Evolutionary conservation across 2,329 filamentous ascomycete genomes (phyloP), one percentile per base, ranked within the genome.

Genomic region (Hyphodiscus sp.): DNA sequence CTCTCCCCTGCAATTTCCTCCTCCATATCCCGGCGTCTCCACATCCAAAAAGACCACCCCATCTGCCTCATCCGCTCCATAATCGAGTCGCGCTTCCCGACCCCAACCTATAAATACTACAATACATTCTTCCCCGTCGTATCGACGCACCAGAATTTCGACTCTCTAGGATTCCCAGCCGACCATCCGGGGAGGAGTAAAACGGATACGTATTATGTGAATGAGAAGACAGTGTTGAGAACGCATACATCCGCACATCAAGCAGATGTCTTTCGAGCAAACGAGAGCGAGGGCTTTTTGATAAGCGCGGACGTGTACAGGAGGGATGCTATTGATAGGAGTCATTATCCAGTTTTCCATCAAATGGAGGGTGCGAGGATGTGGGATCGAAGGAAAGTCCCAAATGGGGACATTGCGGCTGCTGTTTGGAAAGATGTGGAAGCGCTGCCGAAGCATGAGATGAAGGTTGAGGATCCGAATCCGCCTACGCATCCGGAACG

Each of bases 221-320:
- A 96, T 72, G 76, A 85, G 61, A 73, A 82, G 49, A 95, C 88
- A 0, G 84, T 99, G 1, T 75, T 99, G 43, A 82, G 94, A 53
- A 99, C 94, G 0, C 94, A 99, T 70, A 97, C 92, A 2, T 94
- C 89, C 61, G 94, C 94, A 0, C 94, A 99, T 68, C 90, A 99
- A 70, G 82, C 88, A 63, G 83, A 94, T 67, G 78, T 87, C 55
- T 89, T 97, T 77, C 77, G 85, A 61, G 76, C 80, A 55, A 83
- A 91, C 71, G 72, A 80, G 51, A 87, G 80, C 63, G 79, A 84
- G 41, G 94, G 92, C 2, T 99, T 91, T 68, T 86, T 95, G 33
- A 88, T 99, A 68, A 87, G 87, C 55, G 94, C 92, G 20, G 94
- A 99, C 69, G 94, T 99, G 18, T 99, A 97, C 71, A 83, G 94